Percentiles rank a stretch among this genome's conserved stretches.
Evolutionary conservation across 2,329 filamentous ascomycete species (phyloP).

Genomic region (Pseudogymnoascus sp.): DNA sequence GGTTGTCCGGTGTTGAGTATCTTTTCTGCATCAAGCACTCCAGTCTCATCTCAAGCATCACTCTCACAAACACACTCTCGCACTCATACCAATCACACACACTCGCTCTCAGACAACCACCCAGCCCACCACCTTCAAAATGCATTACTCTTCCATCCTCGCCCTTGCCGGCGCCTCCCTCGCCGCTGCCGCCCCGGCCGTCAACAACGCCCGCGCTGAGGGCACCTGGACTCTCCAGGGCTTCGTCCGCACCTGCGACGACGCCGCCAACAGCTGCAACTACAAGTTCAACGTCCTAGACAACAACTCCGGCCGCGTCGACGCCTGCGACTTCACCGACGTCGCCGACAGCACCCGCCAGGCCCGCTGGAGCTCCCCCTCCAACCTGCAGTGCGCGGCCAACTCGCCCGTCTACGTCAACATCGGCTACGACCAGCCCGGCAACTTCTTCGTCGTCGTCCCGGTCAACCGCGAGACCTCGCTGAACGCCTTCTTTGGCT

Average conservation of each 20-base stretch:
- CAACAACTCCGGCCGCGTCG: neutral
- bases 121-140: neutral
- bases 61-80: neutral
- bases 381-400: neutral
- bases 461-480: neutral
- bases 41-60: neutral
- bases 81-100: neutral
- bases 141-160: constrained; percentile 6
- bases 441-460: neutral
- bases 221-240: constrained; percentile 8
- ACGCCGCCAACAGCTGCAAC: constrained; percentile 4
- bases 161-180: neutral
- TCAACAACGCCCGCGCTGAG: neutral
- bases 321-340: neutral
- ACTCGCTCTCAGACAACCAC: neutral
- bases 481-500: constrained; percentile 10
- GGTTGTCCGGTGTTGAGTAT: neutral
- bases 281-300: neutral
- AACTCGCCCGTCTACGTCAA: neutral
- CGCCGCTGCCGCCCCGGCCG: neutral
- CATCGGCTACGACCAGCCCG: constrained; percentile 4
- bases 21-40: neutral
- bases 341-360: neutral
- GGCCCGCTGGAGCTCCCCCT: neutral
- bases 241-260: constrained; percentile 11